Evolutionary conservation across 2,329 filamentous ascomycete genomes (phyloP).

Genomic region (Penicillium brasilianum): DNA sequence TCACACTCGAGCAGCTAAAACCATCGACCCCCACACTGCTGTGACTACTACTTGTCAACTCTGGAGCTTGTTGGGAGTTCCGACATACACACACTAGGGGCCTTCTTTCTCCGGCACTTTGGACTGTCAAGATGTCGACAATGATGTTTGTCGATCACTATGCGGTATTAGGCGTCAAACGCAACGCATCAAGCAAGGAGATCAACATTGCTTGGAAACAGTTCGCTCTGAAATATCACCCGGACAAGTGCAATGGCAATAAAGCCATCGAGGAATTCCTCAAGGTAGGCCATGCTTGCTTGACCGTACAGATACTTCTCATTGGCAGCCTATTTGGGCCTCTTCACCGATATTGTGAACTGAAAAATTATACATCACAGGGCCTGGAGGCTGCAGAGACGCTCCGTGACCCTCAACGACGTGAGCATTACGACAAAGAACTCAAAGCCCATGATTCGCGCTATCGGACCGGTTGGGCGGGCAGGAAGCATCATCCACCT

Average conservation of each 20-base stretch:
- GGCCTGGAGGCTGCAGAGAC: constrained; percentile 41
- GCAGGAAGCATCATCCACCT: neutral
- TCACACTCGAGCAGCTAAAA: neutral
- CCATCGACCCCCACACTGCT: neutral
- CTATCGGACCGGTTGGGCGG: neutral
- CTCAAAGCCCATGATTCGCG: constrained; percentile 14
- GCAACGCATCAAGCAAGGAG: constrained; percentile 34
- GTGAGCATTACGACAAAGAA: constrained; percentile 29
- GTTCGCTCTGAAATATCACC: constrained; percentile 42
- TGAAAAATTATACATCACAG: constrained; percentile 22
- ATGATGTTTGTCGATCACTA: constrained; percentile 31
- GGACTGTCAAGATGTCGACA: constrained; percentile 17
- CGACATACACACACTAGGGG: neutral
- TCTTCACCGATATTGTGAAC: neutral
- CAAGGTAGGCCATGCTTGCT: constrained; percentile 23
- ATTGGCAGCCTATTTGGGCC: neutral
- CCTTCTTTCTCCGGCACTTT: too few species aligned
- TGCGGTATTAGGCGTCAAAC: constrained; percentile 33
- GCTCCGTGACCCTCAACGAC: constrained; percentile 38
- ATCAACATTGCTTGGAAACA: constrained; percentile 43
- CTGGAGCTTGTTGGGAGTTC: neutral
- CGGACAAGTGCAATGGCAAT: constrained; percentile 37
- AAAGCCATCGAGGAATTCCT: constrained; percentile 26
- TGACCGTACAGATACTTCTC: neutral
- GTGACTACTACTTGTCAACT: neutral